Evolutionary conservation across 2,329 filamentous ascomycete genomes (phyloP).

Genomic region (Aspergillus calidoustus): DNA sequence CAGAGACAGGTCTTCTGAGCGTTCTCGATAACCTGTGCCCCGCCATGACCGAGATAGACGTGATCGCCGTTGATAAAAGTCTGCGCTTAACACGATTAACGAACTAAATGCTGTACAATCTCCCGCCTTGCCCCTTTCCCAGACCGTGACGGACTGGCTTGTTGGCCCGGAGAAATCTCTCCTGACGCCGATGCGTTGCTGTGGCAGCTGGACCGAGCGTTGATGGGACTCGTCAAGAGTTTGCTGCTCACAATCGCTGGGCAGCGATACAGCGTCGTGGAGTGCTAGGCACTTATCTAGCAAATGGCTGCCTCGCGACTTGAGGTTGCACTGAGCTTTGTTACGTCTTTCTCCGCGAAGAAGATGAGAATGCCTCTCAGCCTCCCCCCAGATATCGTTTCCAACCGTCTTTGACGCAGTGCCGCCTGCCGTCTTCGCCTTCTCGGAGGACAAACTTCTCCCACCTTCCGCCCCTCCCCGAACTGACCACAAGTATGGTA

Average conservation of each 20-base stretch:
- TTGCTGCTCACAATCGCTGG: neutral
- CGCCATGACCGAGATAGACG: constrained; percentile 36
- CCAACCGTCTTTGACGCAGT: constrained; percentile 76
- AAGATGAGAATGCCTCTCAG: constrained; percentile 23
- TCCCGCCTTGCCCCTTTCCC: neutral
- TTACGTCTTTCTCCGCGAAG: neutral
- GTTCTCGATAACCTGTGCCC: constrained; percentile 36
- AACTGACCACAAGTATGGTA: constrained; percentile 75
- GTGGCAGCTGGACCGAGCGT: neutral
- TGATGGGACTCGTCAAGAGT: neutral
- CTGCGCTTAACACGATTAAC: constrained; percentile 1
- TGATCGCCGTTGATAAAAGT: constrained; percentile 36
- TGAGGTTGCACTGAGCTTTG: neutral
- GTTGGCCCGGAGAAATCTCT: neutral
- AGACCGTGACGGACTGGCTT: neutral
- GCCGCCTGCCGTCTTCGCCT: constrained; percentile 68
- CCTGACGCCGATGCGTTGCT: neutral
- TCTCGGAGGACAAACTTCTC: constrained; percentile 80
- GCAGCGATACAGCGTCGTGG: neutral
- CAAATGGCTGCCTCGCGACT: neutral
- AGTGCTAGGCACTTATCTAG: neutral
- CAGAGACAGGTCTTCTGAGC: constrained; percentile 32
- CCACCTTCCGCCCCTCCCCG: constrained; percentile 81
- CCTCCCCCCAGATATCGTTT: constrained; percentile 70
- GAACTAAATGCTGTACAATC: constrained; percentile 11